Percentiles rank a stretch among this genome's conserved stretches.
These are phyloP conservation scores for Blepharisma japonicum DNA, from an alignment of 73 alveolate genomes.

Conservation along the genomic window DNA sequence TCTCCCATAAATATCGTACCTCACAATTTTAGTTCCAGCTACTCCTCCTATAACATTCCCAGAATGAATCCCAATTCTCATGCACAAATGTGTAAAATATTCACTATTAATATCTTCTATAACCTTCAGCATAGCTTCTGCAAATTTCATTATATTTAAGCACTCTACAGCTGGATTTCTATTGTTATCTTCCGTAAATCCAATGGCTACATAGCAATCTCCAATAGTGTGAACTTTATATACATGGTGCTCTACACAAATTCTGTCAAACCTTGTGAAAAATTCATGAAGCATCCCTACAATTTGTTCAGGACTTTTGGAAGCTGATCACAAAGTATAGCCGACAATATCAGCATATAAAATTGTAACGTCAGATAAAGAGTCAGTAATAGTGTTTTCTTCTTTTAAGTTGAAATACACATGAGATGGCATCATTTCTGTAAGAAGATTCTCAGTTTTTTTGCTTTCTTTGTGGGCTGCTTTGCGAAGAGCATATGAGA, in stretches of 20 bases:
- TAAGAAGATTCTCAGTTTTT: slow-evolving; percentile 41
- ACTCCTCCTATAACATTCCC: slow-evolving; percentile 84
- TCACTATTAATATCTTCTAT: slow-evolving; percentile 80
- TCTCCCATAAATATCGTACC: slow-evolving; percentile 96
- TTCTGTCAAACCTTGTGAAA: slow-evolving; percentile 87
- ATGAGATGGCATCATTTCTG: slow-evolving; percentile 52
- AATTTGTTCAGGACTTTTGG: slow-evolving; percentile 81
- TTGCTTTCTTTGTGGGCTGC: slow-evolving; percentile 29
- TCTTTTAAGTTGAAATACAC: slow-evolving; percentile 48
- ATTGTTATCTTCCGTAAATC: slow-evolving; percentile 87
- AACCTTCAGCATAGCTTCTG: slow-evolving; percentile 86
- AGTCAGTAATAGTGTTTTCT: slow-evolving; percentile 68
- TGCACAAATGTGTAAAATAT: slow-evolving; percentile 59
- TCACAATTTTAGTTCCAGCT: slow-evolving; percentile 85
- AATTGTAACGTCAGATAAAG: slow-evolving; percentile 79
- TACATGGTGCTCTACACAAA: slow-evolving; percentile 82
- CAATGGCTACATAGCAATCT: slow-evolving; percentile 95
- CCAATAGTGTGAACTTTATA: slow-evolving; percentile 97
- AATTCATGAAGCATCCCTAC: slow-evolving; percentile 81
- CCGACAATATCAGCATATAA: slow-evolving; percentile 91
- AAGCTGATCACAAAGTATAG: slow-evolving; percentile 65
- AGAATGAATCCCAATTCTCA: slow-evolving; percentile 90
- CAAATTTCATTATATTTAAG: slow-evolving; percentile 78
- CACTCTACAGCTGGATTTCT: slow-evolving; percentile 92
- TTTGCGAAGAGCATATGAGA: background rate